Conservation (phyloP, 2,329 filamentous ascomycete species). For the Aspergillus awamori region DNA sequence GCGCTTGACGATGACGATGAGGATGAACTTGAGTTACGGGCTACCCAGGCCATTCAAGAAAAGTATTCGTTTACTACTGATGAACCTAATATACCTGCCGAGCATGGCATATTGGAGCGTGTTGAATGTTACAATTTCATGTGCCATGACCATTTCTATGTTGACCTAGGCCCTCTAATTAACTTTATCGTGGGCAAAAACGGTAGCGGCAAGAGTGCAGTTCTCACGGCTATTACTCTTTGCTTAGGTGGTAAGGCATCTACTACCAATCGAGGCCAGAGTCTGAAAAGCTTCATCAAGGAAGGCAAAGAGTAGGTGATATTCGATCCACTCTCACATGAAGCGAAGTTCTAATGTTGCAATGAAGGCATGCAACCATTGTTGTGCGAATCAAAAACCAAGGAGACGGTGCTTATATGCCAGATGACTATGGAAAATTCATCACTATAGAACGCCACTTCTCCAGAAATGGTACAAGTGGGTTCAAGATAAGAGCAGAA, state of each 20-base stretch:
- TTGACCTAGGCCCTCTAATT: slow-evolving; percentile 87
- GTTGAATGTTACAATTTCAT: slow-evolving; percentile 93
- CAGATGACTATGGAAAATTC: slow-evolving; percentile 76
- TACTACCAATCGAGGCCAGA: slow-evolving; percentile 87
- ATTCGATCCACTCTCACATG: not conserved
- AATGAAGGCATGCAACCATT: slow-evolving; percentile 59
- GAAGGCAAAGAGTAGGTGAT: slow-evolving; percentile 72
- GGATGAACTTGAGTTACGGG: slow-evolving; percentile 57
- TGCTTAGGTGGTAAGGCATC: slow-evolving; percentile 95
- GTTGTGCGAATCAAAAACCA: slow-evolving; percentile 89
- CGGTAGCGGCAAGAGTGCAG: slow-evolving; percentile 95
- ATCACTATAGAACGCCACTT: slow-evolving; percentile 94
- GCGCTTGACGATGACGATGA: slow-evolving; percentile 39
- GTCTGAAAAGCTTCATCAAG: slow-evolving; percentile 87
- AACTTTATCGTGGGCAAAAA: slow-evolving; percentile 99
- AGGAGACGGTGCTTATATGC: slow-evolving; percentile 80
- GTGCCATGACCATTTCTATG: slow-evolving; percentile 83
- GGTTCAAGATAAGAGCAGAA: slow-evolving; percentile 83
- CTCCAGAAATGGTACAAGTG: slow-evolving; percentile 70
- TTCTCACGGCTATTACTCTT: slow-evolving; percentile 87
- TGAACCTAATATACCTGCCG: slow-evolving; percentile 72
- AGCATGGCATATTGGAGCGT: slow-evolving; percentile 84
- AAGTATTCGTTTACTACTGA: slow-evolving; percentile 52
- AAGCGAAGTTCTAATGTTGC: slow-evolving; percentile 12
- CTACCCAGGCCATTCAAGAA: slow-evolving; percentile 64